Conservation (phyloP, 1,284 basidiomycete genomes). For the Boletellus sp. region DNA sequence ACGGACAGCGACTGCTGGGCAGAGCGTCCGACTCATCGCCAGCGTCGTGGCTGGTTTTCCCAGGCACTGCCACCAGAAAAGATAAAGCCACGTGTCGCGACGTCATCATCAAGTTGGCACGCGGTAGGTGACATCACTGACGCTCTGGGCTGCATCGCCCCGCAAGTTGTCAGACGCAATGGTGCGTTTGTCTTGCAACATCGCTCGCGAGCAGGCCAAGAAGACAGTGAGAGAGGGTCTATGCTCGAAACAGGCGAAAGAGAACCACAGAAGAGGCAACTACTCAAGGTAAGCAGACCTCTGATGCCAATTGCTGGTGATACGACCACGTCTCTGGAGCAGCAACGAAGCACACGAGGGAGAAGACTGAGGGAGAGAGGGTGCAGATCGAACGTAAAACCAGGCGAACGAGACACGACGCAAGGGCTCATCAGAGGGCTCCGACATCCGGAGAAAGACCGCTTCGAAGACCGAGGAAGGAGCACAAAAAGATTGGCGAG, state of each 20-base stretch:
- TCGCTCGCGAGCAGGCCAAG: slow-evolving; percentile 46
- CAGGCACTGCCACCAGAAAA: no score
- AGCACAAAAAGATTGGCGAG: slow-evolving; percentile 32
- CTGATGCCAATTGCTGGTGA: background rate
- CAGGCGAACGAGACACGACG: slow-evolving; percentile 41
- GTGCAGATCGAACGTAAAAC: slow-evolving; percentile 31
- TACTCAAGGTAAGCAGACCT: no score
- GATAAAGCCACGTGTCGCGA: background rate
- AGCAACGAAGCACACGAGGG: slow-evolving; percentile 31
- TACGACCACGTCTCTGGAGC: slow-evolving; percentile 23
- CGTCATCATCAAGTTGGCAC: background rate
- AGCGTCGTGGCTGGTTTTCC: no score
- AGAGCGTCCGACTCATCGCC: no score
- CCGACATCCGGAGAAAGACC: slow-evolving; percentile 33
- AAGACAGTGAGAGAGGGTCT: slow-evolving; percentile 54
- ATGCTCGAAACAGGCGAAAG: slow-evolving; percentile 56
- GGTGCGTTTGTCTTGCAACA: no score
- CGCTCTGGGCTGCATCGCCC: no score
- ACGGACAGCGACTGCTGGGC: no score
- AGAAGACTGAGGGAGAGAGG: slow-evolving; percentile 34
- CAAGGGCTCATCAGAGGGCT: slow-evolving; percentile 13
- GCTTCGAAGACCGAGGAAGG: slow-evolving; percentile 42
- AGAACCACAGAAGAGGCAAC: slow-evolving; percentile 47
- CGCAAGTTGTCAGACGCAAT: no score
- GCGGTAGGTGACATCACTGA: no score